Base-by-base conservation (phyloP, 495 filamentous ascomycete species). In the Aspergillus wentii region DNA sequence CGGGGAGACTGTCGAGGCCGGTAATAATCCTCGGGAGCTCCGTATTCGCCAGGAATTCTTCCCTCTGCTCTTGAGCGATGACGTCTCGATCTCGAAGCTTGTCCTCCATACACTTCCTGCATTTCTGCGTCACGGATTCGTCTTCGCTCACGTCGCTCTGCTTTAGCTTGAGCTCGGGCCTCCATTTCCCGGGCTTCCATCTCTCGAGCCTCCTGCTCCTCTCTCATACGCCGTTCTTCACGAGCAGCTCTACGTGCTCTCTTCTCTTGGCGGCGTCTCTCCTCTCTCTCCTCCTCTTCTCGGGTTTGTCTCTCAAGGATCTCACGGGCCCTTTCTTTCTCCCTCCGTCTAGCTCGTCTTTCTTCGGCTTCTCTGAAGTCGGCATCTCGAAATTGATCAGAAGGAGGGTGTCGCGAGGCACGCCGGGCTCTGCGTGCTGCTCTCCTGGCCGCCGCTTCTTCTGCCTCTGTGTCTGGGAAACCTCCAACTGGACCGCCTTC, bases 391-490 rank as follows among this genome's bases (percentile, higher is more conserved):
- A 44, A 41, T 37, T 46, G 51, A 27, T 66, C 68, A 17, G 51
- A 53, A 3, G 59, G 55, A 3, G 53, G 61, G 18, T 67, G 55
- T 37, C 62, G 56, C 21, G 64, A 52, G 19, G 56, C 54, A 43
- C 61, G 66, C 17, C 61, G 62, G 3, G 63, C 57, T 17, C 62
- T 56, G 5, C 71, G 56, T 55, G 74, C 61, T 57, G 75, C 62
- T 69, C 74, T 45, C 57, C 72, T 50, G 62, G 60, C 49, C 57
- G 74, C 69, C 56, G 46, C 57, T 62, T 69, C 49, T 71, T 75
- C 65, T 44, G 72, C 44, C 64, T 83, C 60, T 55, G 61, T 58
- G 8, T 64, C 62, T 9, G 49, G 52, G 25, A 46, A 55, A n/a
- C 43, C 59, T 9, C 46, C 57, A 9, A 41, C 49, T 8, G 49